A percentile compares a stretch with the other conserved stretches of the same genome.
Conservation (phyloP, 768 basidiomycete genomes). For the Hypholoma fasciculare region DNA sequence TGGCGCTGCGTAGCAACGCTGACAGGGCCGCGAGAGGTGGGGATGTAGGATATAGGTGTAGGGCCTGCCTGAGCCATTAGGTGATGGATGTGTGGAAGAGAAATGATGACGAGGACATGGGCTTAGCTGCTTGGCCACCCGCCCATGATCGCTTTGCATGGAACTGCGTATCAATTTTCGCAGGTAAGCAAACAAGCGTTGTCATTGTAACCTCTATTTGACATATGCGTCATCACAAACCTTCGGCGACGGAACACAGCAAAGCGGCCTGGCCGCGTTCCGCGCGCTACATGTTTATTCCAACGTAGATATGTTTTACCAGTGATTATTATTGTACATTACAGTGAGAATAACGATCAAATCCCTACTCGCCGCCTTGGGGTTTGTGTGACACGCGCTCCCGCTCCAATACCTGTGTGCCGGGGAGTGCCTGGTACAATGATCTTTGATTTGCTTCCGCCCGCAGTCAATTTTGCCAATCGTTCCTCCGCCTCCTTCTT, state of each 20-base stretch:
- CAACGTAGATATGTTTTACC: too few species aligned
- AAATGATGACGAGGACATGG: not conserved
- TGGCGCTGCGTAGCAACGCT: not conserved
- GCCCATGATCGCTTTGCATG: not conserved
- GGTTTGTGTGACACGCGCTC: slow-evolving; percentile 67
- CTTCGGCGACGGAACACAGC: not conserved
- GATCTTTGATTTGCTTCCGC: slow-evolving; percentile 58
- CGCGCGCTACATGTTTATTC: not conserved
- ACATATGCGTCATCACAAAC: not conserved
- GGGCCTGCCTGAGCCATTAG: slow-evolving; percentile 6
- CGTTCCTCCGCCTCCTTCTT: slow-evolving; percentile 64
- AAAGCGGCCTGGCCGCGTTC: not conserved
- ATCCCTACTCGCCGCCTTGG: slow-evolving; percentile 75
- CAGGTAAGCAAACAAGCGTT: not conserved
- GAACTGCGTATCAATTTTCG: not conserved
- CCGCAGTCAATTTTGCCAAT: slow-evolving; percentile 51
- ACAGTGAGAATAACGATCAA: slow-evolving; percentile 29
- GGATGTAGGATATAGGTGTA: slow-evolving; percentile 4
- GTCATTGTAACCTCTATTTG: not conserved
- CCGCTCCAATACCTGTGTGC: slow-evolving; percentile 66
- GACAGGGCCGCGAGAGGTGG: slow-evolving; percentile 5
- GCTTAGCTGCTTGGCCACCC: not conserved
- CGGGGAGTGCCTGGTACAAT: slow-evolving; percentile 82
- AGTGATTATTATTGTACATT: not conserved
- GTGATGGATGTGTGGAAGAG: not conserved